Evolutionary conservation across 2,329 filamentous ascomycete genomes (phyloP), one percentile per base, ranked within the genome.

Genomic region (Arthrobotrys entomopaga): DNA sequence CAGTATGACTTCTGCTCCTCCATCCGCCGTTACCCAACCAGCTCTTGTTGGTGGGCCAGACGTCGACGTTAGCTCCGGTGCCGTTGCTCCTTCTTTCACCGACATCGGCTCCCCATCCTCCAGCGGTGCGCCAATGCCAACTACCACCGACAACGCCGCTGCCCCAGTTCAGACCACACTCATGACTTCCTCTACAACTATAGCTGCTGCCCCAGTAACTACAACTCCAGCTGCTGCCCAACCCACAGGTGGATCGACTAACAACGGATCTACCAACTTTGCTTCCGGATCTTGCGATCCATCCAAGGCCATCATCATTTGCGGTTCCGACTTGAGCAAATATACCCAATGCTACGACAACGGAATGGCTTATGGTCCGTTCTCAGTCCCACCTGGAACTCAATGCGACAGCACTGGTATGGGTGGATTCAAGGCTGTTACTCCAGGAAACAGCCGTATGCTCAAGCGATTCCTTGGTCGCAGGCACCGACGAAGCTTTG

Each of bases 291-390:
- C 70, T 20, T 74, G 70, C 19, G 70, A 74, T 43, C 49, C 61
- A 5, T 43, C 70, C 29, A 74, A 74, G 38, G 50, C 38, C 42
- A 67, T 66, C 52, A 74, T 74, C 63, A 64, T 74, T 24, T 74
- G 70, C 38, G 63, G 63, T 15, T 66, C 70, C 11, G 52, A 74
- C 16, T 57, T 50, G 8, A 49, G 61, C 16, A 66, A n/a, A 13
- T 74, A 74, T 43, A 74, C 57, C 38, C 70, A 74, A 57, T 74
- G 70, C 70, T 74, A 57, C 57, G 70, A 74, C 26, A 64, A 74
- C 57, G 60, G 60, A 29, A 67, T 67, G 61, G 70, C 61, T 5
- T 74, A 74, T n/a, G 70, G 70, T 19, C 70, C 70, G 58, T 74
- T 74, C 43, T 22, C 56, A 20, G 70, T 74, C 26, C 70, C 70